Evolutionary conservation across 2,329 filamentous ascomycete species (phyloP).

Genomic region (Arthrinium puccinioides): DNA sequence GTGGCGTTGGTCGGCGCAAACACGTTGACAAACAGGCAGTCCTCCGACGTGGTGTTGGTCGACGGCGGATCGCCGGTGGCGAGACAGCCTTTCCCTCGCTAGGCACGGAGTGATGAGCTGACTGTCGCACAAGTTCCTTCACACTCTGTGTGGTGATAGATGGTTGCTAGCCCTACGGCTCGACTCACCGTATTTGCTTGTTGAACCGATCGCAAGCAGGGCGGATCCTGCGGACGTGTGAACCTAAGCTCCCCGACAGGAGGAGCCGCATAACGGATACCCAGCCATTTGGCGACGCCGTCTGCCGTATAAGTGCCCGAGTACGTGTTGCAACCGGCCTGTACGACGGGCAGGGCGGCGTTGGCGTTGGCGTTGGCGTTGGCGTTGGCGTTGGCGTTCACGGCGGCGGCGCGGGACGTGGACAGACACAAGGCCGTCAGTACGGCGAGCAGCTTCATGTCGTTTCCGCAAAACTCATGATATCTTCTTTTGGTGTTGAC

Average conservation of each 20-base stretch:
- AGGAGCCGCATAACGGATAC: slow-evolving; percentile 1
- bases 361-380: too few relatives aligned
- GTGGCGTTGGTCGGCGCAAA: slow-evolving; percentile 51
- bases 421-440: too few relatives aligned
- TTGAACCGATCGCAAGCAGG: not conserved
- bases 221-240: not conserved
- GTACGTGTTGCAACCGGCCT: not conserved
- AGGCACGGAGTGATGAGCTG: too few relatives aligned
- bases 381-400: too few relatives aligned
- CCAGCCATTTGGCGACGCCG: not conserved
- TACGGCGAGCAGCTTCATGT: too few relatives aligned
- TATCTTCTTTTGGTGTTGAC: too few relatives aligned
- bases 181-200: not conserved
- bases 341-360: not conserved
- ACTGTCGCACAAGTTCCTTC: not conserved
- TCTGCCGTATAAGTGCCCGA: not conserved
- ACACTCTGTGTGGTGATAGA: too few relatives aligned
- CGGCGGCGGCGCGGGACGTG: too few relatives aligned
- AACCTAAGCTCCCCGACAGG: not conserved
- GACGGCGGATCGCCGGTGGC: slow-evolving; percentile 11
- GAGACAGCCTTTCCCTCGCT: slow-evolving; percentile 20
- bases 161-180: not conserved
- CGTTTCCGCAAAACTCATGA: too few relatives aligned
- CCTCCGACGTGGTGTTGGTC: slow-evolving; percentile 34
- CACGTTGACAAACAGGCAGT: slow-evolving; percentile 64